A percentile compares a stretch with the other conserved stretches of the same genome.
Evolutionary conservation across 106 monocot genomes (phyloP).

Genomic region (Hemerocallis citrina): DNA sequence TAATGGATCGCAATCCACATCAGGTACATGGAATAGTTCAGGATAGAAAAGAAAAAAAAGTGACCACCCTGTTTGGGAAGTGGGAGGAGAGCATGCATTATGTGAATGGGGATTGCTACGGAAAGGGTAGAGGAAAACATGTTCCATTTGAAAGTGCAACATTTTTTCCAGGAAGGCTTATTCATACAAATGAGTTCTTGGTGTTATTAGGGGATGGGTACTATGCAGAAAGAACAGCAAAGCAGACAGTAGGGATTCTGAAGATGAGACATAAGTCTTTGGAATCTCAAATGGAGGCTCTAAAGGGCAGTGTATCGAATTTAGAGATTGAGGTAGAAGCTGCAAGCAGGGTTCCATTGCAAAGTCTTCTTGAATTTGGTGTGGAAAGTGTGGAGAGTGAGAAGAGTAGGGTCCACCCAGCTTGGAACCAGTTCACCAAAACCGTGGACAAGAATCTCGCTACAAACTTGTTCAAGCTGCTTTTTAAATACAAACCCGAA

Average conservation of each 20-base stretch:
- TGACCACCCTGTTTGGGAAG: too few relatives aligned
- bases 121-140: constrained; percentile 40
- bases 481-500: too few relatives aligned
- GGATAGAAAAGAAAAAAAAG: too few relatives aligned
- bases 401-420: too few relatives aligned
- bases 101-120: constrained; percentile 34
- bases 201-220: constrained; percentile 91
- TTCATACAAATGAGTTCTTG: constrained; percentile 91
- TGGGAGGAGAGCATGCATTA: too few relatives aligned
- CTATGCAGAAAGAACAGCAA: constrained; percentile 72
- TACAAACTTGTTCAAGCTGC: too few relatives aligned
- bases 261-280: constrained; percentile 59
- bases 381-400: too few relatives aligned
- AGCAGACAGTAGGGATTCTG: constrained; percentile 78
- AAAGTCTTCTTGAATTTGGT: too few relatives aligned
- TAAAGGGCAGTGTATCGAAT: constrained; percentile 49
- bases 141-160: constrained; percentile 89
- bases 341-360: too few relatives aligned
- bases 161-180: constrained; percentile 84
- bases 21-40: too few relatives aligned
- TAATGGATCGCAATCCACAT: constrained; percentile 77
- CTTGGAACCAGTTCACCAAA: too few relatives aligned
- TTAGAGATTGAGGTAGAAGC: constrained; percentile 70
- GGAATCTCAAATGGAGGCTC: constrained; percentile 53
- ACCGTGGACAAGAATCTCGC: too few relatives aligned